These are phyloP conservation scores for Peziza echinospora DNA, from an alignment of 495 filamentous ascomycete species.

Conservation along the genomic window DNA sequence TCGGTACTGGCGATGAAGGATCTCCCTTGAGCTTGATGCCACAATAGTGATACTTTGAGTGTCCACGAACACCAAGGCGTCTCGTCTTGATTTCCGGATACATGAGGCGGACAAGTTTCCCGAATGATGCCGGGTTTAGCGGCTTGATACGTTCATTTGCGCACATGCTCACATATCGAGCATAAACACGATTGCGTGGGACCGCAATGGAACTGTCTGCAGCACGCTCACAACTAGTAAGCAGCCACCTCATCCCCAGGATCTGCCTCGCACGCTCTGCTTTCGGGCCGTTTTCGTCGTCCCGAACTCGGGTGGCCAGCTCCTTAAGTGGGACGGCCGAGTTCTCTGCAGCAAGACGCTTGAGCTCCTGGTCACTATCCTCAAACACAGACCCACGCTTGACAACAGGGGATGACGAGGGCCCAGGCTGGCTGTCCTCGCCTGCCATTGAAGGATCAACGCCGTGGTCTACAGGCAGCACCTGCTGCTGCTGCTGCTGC, in stretches of 20 bases:
- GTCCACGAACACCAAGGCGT: constrained; percentile 74
- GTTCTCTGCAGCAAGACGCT: constrained; percentile 59
- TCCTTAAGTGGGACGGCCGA: constrained; percentile 53
- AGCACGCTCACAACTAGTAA: constrained; percentile 44
- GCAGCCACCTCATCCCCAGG: constrained; percentile 93
- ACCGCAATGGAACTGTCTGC: constrained; percentile 38
- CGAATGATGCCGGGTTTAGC: constrained; percentile 89
- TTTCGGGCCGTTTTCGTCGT: constrained; percentile 48
- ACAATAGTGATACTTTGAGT: constrained; percentile 93
- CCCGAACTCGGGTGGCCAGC: constrained; percentile 58
- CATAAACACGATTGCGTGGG: constrained; percentile 76
- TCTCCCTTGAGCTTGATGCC: constrained; percentile 20
- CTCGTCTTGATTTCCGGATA: constrained; percentile 88
- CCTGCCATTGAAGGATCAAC: constrained; percentile 41
- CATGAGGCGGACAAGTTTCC: constrained; percentile 85
- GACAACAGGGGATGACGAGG: constrained; percentile 10
- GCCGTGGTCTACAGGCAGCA: constrained; percentile 17
- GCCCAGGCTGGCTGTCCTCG: constrained; percentile 22
- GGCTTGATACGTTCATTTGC: constrained; percentile 81
- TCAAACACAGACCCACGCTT: constrained; percentile 15
- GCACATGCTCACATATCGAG: constrained; percentile 76
- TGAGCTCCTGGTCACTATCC: constrained; percentile 55
- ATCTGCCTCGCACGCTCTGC: constrained; percentile 90
- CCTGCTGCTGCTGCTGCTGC: constrained; percentile 19
- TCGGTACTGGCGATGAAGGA: constrained; percentile 16